phyloP scores from a whole-genome alignment of 2,329 filamentous ascomycete species.

The Colletotrichum viniferum region DNA sequence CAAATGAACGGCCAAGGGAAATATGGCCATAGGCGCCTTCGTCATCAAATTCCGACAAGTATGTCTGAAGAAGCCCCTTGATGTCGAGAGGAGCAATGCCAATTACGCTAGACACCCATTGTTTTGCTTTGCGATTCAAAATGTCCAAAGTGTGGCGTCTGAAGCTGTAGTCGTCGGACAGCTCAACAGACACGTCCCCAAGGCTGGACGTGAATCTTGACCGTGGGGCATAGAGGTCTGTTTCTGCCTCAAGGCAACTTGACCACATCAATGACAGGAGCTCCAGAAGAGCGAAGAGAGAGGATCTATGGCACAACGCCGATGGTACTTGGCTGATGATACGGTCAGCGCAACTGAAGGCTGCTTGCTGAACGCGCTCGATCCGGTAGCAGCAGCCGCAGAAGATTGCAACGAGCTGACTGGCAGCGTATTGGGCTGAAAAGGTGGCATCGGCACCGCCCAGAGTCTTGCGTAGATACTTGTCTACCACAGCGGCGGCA shows the following conservation, averaged over 20 bases:
- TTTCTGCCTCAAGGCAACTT: slow-evolving; percentile 91
- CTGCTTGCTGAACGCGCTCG: slow-evolving; percentile 86
- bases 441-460: slow-evolving; percentile 76
- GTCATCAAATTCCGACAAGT: slow-evolving; percentile 93
- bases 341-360: slow-evolving; percentile 80
- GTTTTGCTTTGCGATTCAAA: slow-evolving; percentile 76
- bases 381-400: slow-evolving; percentile 93
- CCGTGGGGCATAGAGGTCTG: slow-evolving; percentile 88
- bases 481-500: slow-evolving; percentile 72
- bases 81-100: slow-evolving; percentile 89
- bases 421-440: slow-evolving; percentile 88
- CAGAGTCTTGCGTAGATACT: slow-evolving; percentile 79
- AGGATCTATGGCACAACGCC: slow-evolving; percentile 85
- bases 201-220: slow-evolving; percentile 79
- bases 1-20: slow-evolving; percentile 91
- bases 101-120: slow-evolving; percentile 82
- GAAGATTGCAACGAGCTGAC: slow-evolving; percentile 85
- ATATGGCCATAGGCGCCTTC: slow-evolving; percentile 91
- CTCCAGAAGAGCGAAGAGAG: slow-evolving; percentile 91
- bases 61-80: slow-evolving; percentile 94
- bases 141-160: slow-evolving; percentile 79
- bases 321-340: slow-evolving; percentile 88
- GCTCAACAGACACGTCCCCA: slow-evolving; percentile 80
- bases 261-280: slow-evolving; percentile 94
- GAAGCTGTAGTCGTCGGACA: slow-evolving; percentile 92